These are phyloP conservation scores for Escovopsis weberi DNA, from an alignment of 2,329 filamentous ascomycete genomes.

Conservation along the genomic window DNA sequence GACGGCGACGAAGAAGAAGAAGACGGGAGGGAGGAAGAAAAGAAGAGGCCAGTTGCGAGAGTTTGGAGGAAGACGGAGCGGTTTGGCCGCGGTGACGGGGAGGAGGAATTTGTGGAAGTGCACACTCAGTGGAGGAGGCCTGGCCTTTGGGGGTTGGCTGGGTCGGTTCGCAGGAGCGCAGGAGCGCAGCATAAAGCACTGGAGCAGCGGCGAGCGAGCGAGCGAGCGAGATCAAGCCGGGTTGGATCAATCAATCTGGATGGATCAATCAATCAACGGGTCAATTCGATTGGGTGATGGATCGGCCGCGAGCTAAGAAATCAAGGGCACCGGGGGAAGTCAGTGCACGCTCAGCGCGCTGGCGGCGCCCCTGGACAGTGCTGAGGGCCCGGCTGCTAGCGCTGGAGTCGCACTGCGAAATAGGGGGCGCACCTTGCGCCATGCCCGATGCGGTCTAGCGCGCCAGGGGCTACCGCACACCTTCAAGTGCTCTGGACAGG, in stretches of 20 bases:
- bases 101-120: conserved; percentile 6
- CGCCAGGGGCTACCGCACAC: conserved; percentile 1
- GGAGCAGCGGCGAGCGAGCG: no score
- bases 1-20: conserved; percentile 4
- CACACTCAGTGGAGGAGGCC: no score
- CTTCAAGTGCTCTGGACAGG: no score
- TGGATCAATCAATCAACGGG: no score
- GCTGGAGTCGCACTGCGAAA: conserved; percentile 3
- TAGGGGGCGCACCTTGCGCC: conserved; percentile 6
- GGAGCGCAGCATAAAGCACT: no score
- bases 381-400: not conserved
- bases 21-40: conserved; percentile 8
- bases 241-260: no score
- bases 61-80: conserved; percentile 11
- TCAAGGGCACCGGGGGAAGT: no score
- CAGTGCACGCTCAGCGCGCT: not conserved
- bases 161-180: no score
- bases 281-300: no score
- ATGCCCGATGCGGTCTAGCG: conserved; percentile 2
- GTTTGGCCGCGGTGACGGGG: conserved; percentile 5
- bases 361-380: not conserved
- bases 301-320: no score
- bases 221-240: no score
- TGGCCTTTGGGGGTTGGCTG: no score
- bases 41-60: conserved; percentile 8